These are phyloP conservation scores for Exophiala mesophila DNA, from an alignment of 2,329 filamentous ascomycete genomes.

Conservation along the genomic window DNA sequence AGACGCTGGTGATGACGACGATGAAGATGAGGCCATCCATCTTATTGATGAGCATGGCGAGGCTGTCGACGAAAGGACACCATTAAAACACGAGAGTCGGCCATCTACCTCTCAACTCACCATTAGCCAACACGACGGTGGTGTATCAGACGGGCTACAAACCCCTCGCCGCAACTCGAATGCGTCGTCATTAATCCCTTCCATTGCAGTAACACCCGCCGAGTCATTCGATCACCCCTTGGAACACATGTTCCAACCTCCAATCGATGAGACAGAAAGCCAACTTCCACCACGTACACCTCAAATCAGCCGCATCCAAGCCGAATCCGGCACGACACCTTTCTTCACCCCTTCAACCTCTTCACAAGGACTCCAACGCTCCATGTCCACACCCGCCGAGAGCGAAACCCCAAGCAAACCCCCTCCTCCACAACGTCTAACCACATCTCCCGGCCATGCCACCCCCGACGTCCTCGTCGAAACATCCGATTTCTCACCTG, in stretches of 20 bases:
- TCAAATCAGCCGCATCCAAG: constrained; percentile 4
- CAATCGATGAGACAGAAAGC: constrained; percentile 15
- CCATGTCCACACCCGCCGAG: constrained; percentile 19
- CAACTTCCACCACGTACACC: constrained; percentile 17
- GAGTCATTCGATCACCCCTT: constrained; percentile 9
- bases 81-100: constrained; percentile 13
- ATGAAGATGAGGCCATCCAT: constrained; percentile 49
- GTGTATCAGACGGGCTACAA: constrained; percentile 3
- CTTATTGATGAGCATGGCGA: constrained; percentile 37
- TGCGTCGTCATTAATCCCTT: constrained; percentile 20
- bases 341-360: constrained; percentile 23
- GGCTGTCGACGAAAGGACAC: constrained; percentile 17
- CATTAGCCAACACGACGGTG: not conserved
- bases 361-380: constrained; percentile 10
- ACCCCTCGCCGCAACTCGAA: constrained; percentile 12
- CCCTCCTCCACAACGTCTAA: no score
- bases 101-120: not conserved
- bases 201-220: constrained; percentile 24
- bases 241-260: constrained; percentile 17
- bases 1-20: constrained; percentile 57
- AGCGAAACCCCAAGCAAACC: constrained; percentile 19
- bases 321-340: constrained; percentile 14
- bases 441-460: constrained; percentile 16
- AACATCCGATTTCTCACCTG: constrained; percentile 23
- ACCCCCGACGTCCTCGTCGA: constrained; percentile 15